These are phyloP conservation scores for Talaromyces trachyspermus DNA, from an alignment of 495 filamentous ascomycete species.

Conservation along the genomic window DNA sequence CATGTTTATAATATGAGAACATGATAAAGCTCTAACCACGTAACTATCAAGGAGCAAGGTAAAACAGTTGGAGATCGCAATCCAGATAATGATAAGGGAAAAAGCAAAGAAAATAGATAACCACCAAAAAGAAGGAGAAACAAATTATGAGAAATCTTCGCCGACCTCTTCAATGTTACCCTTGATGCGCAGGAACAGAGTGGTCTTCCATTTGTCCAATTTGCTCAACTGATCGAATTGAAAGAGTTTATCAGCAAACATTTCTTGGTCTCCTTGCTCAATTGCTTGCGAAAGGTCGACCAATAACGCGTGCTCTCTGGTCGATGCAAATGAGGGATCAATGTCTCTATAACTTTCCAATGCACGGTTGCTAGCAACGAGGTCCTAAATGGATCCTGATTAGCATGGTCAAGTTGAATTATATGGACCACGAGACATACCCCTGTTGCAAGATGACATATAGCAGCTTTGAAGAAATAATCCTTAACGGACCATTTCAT, in stretches of 20 bases:
- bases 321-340: conserved; percentile 65
- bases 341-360: conserved; percentile 75
- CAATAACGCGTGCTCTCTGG: conserved; percentile 73
- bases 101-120: neutral
- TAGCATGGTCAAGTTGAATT: neutral
- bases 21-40: too few species aligned
- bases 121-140: conserved; percentile 8
- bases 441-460: conserved; percentile 70
- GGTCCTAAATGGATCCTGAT: conserved; percentile 39
- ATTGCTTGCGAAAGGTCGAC: conserved; percentile 64
- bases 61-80: too few species aligned
- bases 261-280: conserved; percentile 66
- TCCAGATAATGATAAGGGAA: too few species aligned
- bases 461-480: conserved; percentile 84
- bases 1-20: too few species aligned
- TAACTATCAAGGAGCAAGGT: too few species aligned
- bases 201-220: conserved; percentile 94
- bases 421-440: conserved; percentile 23
- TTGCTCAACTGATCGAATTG: conserved; percentile 84
- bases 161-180: conserved; percentile 66
- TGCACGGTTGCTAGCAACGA: conserved; percentile 67
- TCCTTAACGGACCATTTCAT: conserved; percentile 92
- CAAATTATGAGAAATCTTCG: conserved; percentile 64
- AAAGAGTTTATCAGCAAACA: conserved; percentile 78
- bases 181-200: conserved; percentile 75